Percentiles rank a stretch among this genome's conserved stretches.
Evolutionary conservation across 1,284 basidiomycete genomes (phyloP).

Genomic region (Flammula alnicola): DNA sequence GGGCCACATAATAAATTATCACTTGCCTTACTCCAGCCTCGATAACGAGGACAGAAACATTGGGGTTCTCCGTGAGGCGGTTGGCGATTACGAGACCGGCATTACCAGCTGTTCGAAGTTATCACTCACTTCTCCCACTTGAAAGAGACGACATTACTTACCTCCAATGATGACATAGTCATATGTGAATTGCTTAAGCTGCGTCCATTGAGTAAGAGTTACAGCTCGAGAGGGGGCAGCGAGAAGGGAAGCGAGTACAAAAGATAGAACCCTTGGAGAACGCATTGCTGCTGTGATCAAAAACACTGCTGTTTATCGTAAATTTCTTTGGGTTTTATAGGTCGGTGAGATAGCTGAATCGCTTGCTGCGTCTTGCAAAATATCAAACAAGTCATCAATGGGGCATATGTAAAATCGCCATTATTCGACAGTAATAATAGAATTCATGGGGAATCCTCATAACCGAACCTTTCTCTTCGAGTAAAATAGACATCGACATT

Average conservation of each 20-base stretch:
- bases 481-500: not conserved
- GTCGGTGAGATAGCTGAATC: not conserved
- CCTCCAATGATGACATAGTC: slow-evolving; percentile 9
- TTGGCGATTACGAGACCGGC: slow-evolving; percentile 3
- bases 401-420: not conserved
- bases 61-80: not conserved
- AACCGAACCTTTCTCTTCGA: slow-evolving; percentile 3
- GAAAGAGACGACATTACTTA: not conserved
- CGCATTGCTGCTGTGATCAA: slow-evolving; percentile 3
- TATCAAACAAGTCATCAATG: not conserved
- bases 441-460: slow-evolving; percentile 3
- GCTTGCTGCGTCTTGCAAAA: too few species aligned
- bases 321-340: slow-evolving; percentile 1
- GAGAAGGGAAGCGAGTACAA: slow-evolving; percentile 3
- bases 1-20: not conserved
- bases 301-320: not conserved
- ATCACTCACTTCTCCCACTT: not conserved
- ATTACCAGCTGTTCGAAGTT: not conserved
- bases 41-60: not conserved
- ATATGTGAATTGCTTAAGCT: not conserved
- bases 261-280: not conserved
- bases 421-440: not conserved
- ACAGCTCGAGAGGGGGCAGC: not conserved
- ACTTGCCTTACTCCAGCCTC: slow-evolving; percentile 5
- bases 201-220: slow-evolving; percentile 2